Conservation (phyloP, 495 filamentous ascomycete species). For the Pyrenula aspistea region DNA sequence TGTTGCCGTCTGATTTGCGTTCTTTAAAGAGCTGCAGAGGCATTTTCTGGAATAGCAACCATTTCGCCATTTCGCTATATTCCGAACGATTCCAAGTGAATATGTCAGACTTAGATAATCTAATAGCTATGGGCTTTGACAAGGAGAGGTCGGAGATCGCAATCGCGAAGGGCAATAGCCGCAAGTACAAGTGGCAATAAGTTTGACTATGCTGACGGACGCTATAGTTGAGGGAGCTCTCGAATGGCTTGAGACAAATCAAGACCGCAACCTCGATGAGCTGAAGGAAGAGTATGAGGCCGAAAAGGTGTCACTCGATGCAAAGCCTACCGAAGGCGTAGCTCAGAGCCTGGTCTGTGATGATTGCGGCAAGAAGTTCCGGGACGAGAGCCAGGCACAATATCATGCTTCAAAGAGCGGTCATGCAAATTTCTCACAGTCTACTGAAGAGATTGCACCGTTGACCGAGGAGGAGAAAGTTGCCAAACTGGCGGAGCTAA, state of each 20-base stretch:
- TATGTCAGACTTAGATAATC: conserved; percentile 59
- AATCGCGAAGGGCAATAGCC: conserved; percentile 59
- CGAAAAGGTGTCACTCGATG: conserved; percentile 3
- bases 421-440: conserved; percentile 88
- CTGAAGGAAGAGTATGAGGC: conserved; percentile 34
- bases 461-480: conserved; percentile 89
- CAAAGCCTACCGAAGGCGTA: conserved; percentile 37
- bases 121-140: conserved; percentile 94
- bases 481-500: conserved; percentile 60
- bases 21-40: too few species aligned
- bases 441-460: conserved; percentile 78
- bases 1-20: too few species aligned
- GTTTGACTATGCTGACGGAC: conserved; percentile 3
- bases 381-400: conserved; percentile 65
- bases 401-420: conserved; percentile 84
- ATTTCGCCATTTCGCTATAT: too few species aligned
- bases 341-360: conserved; percentile 68
- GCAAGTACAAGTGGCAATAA: conserved; percentile 34
- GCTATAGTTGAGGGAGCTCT: conserved; percentile 70
- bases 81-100: conserved; percentile 44
- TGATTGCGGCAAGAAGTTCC: conserved; percentile 86
- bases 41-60: too few species aligned
- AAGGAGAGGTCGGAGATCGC: conserved; percentile 68
- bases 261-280: conserved; percentile 71
- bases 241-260: conserved; percentile 85